Conservation (phyloP, 1,139 yeast species). For the Candida smagusa region DNA sequence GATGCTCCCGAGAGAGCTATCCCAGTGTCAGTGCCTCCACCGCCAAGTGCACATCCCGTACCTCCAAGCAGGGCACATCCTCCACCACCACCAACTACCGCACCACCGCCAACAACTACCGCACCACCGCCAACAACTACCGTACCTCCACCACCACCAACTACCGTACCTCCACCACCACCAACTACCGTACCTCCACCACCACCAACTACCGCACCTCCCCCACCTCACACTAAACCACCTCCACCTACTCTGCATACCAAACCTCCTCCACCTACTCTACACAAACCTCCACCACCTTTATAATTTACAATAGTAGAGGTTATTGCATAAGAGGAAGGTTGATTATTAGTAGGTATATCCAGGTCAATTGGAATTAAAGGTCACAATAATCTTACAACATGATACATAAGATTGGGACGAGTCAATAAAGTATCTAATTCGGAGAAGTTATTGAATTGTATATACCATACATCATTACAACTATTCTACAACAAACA, state of each 20-base stretch:
- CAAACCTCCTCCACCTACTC: constrained; percentile 13
- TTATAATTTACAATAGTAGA: constrained; percentile 1
- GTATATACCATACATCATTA: no score
- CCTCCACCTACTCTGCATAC: constrained; percentile 10
- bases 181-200: constrained; percentile 8
- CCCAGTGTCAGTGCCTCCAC: constrained; percentile 8
- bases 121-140: constrained; percentile 10
- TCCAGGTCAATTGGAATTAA: no score
- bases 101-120: constrained; percentile 5
- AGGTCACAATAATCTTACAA: no score
- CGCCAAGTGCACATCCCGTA: constrained; percentile 6
- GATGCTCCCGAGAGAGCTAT: constrained; percentile 1
- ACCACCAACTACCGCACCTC: constrained; percentile 7
- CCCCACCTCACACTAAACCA: constrained; percentile 9
- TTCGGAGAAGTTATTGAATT: no score
- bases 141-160: constrained; percentile 19
- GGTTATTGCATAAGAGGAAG: no score
- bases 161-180: constrained; percentile 13
- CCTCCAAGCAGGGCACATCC: constrained; percentile 7
- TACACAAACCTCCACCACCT: constrained; percentile 5
- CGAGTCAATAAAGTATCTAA: no score
- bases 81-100: constrained; percentile 6
- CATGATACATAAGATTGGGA: no score
- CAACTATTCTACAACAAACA: no score
- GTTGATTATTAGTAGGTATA: no score